These are phyloP conservation scores for apple (Malus domestica) DNA, from an alignment of 306 rosid genomes.

Conservation along the genomic window DNA sequence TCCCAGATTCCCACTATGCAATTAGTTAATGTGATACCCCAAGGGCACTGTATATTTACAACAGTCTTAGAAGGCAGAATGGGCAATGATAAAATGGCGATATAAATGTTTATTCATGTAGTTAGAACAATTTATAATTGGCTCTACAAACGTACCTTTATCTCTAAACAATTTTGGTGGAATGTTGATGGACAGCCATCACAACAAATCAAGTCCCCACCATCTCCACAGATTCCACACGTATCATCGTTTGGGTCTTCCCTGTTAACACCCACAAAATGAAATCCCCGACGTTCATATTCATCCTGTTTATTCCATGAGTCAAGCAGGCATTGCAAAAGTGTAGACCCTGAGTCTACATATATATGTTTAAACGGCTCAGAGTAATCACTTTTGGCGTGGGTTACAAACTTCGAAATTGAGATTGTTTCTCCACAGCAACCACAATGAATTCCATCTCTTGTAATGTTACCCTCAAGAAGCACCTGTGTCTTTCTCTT, in stretches of 20 bases:
- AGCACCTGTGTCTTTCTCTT: slow-evolving; percentile 23
- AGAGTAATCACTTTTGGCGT: slow-evolving; percentile 50
- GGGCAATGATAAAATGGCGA: not conserved
- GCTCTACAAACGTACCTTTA: slow-evolving; percentile 43
- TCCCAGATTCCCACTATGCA: not conserved
- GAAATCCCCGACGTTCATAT: slow-evolving; percentile 52
- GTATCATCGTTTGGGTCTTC: slow-evolving; percentile 97
- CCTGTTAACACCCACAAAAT: slow-evolving; percentile 58
- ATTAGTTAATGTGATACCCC: not conserved
- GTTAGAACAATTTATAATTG: not conserved
- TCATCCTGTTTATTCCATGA: slow-evolving; percentile 84
- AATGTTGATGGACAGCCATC: slow-evolving; percentile 97
- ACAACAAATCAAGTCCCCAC: slow-evolving; percentile 91
- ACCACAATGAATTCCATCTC: slow-evolving; percentile 77
- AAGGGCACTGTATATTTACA: not conserved
- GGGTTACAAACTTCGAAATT: slow-evolving; percentile 58
- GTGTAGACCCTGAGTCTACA: slow-evolving; percentile 55
- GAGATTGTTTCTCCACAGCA: slow-evolving; percentile 62
- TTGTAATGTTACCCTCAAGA: slow-evolving; percentile 57
- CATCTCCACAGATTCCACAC: slow-evolving; percentile 96
- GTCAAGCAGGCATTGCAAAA: slow-evolving; percentile 77
- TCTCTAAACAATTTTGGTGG: slow-evolving; percentile 83
- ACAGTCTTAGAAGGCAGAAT: not conserved
- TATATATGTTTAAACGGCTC: slow-evolving; percentile 57
- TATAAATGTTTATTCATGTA: not conserved